Percentiles rank a stretch among this genome's conserved stretches.
Conservation (phyloP, 257 asterid genomes). For the Solanum okadae region DNA sequence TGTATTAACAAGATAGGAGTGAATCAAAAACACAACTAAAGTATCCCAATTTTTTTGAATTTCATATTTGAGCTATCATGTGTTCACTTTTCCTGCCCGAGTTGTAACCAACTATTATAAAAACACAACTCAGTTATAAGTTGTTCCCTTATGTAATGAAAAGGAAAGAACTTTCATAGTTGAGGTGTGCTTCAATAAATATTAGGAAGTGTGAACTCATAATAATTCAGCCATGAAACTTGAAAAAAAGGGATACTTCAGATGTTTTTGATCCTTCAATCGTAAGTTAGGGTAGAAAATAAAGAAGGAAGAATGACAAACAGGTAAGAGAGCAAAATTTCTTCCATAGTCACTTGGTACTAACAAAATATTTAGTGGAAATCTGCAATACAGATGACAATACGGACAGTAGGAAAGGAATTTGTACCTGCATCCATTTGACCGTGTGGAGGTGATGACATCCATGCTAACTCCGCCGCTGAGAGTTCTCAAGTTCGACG, state of each 20-base stretch:
- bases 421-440: constrained; percentile 23
- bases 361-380: background rate
- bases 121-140: too few relatives aligned
- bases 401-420: background rate
- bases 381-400: background rate
- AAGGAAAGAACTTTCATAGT: background rate
- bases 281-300: background rate
- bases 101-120: background rate
- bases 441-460: constrained; percentile 9
- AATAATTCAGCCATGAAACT: background rate
- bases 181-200: background rate
- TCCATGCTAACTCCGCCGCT: constrained; percentile 11
- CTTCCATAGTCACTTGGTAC: background rate
- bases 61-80: background rate
- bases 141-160: too few relatives aligned
- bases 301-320: background rate
- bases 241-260: background rate
- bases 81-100: background rate
- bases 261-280: background rate
- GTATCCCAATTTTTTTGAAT: background rate
- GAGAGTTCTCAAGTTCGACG: background rate
- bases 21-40: background rate
- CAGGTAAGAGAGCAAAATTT: background rate
- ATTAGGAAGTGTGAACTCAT: background rate
- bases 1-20: background rate